phyloP scores from a whole-genome alignment of 805 yeast species.

The Candida maris region DNA sequence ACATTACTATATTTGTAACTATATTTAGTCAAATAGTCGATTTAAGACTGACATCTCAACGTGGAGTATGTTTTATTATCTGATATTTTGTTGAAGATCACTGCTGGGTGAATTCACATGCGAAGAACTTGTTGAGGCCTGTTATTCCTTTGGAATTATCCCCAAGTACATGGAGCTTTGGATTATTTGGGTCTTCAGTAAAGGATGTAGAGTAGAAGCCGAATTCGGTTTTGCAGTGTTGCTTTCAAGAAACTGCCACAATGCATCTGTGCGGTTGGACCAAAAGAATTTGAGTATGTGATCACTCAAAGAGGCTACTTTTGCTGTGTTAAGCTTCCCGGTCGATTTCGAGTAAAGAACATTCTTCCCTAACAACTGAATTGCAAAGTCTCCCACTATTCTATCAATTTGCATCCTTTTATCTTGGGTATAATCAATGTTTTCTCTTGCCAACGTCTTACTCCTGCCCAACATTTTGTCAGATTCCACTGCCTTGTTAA shows the following conservation, averaged over 20 bases:
- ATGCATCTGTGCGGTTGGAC: constrained; percentile 21
- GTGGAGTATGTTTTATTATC: no score
- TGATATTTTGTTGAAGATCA: no score
- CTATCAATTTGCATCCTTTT: constrained; percentile 16
- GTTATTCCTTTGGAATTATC: constrained; percentile 14
- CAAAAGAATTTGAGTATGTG: constrained; percentile 31
- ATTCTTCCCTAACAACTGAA: constrained; percentile 10
- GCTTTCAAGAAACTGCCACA: constrained; percentile 23
- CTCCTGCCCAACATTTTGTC: constrained; percentile 14
- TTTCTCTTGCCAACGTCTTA: background rate
- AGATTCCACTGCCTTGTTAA: constrained; percentile 21
- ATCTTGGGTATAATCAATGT: constrained; percentile 2
- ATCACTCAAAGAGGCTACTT: constrained; percentile 26
- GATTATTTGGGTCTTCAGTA: constrained; percentile 16
- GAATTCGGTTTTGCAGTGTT: constrained; percentile 1
- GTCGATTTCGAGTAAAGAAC: constrained; percentile 6
- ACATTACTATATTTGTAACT: no score
- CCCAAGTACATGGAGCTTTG: constrained; percentile 21
- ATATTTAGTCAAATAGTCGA: no score
- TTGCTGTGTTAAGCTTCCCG: constrained; percentile 14
- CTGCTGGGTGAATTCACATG: no score
- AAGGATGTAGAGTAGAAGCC: constrained; percentile 8
- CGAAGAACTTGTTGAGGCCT: no score
- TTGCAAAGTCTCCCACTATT: constrained; percentile 22
- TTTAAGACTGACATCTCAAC: no score